Evolutionary conservation across 2,329 filamentous ascomycete genomes (phyloP), one percentile per base, ranked within the genome.

Genomic region (Beauveria brongniartii): DNA sequence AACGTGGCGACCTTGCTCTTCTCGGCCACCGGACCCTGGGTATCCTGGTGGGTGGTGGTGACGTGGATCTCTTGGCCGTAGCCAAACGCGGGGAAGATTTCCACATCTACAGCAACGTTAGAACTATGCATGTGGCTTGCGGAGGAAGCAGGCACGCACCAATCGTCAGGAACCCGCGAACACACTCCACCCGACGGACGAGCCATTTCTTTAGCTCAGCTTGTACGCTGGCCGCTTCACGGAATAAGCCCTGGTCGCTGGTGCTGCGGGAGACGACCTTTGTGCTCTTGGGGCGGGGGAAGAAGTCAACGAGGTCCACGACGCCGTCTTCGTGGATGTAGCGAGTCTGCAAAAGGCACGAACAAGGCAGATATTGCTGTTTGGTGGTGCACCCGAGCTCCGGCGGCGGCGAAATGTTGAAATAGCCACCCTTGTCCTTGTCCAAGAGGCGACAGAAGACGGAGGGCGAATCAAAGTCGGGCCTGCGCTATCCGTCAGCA

Each of bases 281-380:
- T 37, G 80, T 79, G 55, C 80, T 83, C 68, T 83, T 85, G 12
- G 88, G 87, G 1, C 89, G 80, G 0, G 88, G 88, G 65, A 92
- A 91, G 74, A 91, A 92, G 70, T 92, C 89, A 18, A 89, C 78
- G 34, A 92, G 71, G 60, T 89, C 87, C 12, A 89, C 82, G 0
- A 91, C 89, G 1, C 89, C 89, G 61, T 88, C 83, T 66, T 92
- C 89, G 64, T 88, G 83, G 64, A 91, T 87, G 71, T 88, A 91
- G n/a, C 88, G 80, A 1, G 89, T 92, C 70, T 91, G 86, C 2
- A 92, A 77, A 62, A 92, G 87, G 67, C 89, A 91, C 53, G 86
- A 87, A 10, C 85, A 88, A 0, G 88, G 88, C 2, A 91, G 78
- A 67, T 92, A 92, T 69, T 89, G 85, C 73, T 92, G 89, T 71